A percentile compares a stretch with the other conserved stretches of the same genome.
Conservation (phyloP, 2,329 filamentous ascomycete genomes). For the Penicillium sp. region DNA sequence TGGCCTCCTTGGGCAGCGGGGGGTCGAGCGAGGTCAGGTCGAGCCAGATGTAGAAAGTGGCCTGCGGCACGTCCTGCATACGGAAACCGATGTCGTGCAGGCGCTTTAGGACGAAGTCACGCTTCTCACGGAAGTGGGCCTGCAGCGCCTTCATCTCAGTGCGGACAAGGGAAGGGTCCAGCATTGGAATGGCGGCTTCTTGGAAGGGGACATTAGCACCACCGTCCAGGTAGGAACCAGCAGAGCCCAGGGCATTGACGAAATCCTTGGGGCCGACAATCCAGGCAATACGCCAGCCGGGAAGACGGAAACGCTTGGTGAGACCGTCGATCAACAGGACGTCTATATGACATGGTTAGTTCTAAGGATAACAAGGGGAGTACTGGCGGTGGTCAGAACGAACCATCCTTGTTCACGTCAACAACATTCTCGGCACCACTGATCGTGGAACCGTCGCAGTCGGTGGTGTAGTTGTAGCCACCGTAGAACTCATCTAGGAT, state of each 20-base stretch:
- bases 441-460: constrained; percentile 88
- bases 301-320: constrained; percentile 94
- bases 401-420: constrained; percentile 76
- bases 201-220: constrained; percentile 95
- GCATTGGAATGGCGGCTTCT: constrained; percentile 87
- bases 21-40: constrained; percentile 53
- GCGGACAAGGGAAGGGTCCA: constrained; percentile 79
- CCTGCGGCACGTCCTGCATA: constrained; percentile 80
- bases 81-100: constrained; percentile 84
- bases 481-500: constrained; percentile 97
- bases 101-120: constrained; percentile 82
- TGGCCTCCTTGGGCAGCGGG: constrained; percentile 58
- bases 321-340: constrained; percentile 94
- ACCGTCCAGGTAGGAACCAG: constrained; percentile 90
- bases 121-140: constrained; percentile 85
- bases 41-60: constrained; percentile 90
- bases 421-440: constrained; percentile 86
- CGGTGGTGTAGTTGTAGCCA: constrained; percentile 91
- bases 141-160: constrained; percentile 89
- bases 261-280: constrained; percentile 95
- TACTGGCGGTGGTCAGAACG: neutral
- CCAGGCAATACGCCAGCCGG: constrained; percentile 96
- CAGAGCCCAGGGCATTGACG: constrained; percentile 87
- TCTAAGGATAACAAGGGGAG: neutral
- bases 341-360: constrained; percentile 46